Conservation (phyloP, 192 early-diverging fungal genomes). For the Podila verticillata region DNA sequence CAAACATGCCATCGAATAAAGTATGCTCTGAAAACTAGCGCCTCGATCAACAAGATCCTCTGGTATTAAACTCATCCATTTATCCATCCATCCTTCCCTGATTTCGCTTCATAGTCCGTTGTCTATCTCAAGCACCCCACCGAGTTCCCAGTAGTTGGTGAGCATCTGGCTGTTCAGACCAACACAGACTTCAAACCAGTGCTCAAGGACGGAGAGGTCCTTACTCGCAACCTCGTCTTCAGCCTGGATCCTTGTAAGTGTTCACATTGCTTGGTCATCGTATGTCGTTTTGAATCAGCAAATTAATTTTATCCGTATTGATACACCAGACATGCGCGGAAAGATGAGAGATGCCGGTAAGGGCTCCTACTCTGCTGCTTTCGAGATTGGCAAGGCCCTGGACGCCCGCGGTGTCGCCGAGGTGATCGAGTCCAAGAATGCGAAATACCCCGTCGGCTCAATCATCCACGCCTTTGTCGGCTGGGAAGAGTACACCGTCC, state of each 20-base stretch:
- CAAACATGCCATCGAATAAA: too few relatives aligned
- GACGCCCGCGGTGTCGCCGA: slow-evolving; percentile 69
- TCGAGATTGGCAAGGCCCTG: slow-evolving; percentile 72
- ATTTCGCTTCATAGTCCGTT: slow-evolving; percentile 16
- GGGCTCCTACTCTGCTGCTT: slow-evolving; percentile 25
- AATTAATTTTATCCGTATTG: neutral
- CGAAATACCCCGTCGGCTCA: slow-evolving; percentile 71
- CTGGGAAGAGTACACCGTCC: slow-evolving; percentile 70
- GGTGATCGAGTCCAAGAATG: slow-evolving; percentile 75
- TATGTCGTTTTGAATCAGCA: neutral
- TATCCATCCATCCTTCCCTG: neutral
- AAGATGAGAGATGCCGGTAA: slow-evolving; percentile 66
- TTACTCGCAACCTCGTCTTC: slow-evolving; percentile 72
- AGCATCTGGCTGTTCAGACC: slow-evolving; percentile 59
- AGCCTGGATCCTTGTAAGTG: slow-evolving; percentile 75
- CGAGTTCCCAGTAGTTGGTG: slow-evolving; percentile 53
- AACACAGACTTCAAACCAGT: slow-evolving; percentile 58
- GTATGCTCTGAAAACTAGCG: too few relatives aligned
- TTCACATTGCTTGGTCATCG: neutral
- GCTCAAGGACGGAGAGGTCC: slow-evolving; percentile 59
- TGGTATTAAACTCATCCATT: too few relatives aligned
- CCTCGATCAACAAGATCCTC: too few relatives aligned
- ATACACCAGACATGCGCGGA: slow-evolving; percentile 68
- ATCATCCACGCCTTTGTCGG: slow-evolving; percentile 65
- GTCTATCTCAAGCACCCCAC: slow-evolving; percentile 56